These are phyloP conservation scores for Phytophthora syringae DNA, from an alignment of 352 stramenopile species.

Conservation along the genomic window DNA sequence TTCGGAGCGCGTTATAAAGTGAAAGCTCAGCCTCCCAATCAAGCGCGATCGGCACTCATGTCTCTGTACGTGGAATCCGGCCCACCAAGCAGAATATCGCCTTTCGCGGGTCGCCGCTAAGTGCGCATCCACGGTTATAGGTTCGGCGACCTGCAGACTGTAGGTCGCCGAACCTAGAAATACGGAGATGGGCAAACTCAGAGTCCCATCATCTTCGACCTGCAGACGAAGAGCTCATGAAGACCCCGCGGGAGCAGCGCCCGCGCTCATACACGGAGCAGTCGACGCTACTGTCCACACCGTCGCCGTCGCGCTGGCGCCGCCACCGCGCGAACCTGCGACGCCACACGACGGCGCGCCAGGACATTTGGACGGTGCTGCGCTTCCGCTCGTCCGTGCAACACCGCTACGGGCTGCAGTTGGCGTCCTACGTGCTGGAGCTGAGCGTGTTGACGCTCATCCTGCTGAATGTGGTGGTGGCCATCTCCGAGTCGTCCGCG, in stretches of 20 bases:
- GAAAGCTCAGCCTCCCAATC: slow-evolving; percentile 6
- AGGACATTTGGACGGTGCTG: slow-evolving; percentile 68
- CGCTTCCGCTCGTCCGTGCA: slow-evolving; percentile 58
- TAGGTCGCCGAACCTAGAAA: too few species aligned
- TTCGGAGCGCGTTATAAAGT: slow-evolving; percentile 17
- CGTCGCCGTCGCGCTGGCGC: slow-evolving; percentile 23
- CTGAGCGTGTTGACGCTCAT: slow-evolving; percentile 61
- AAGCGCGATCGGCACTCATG: slow-evolving; percentile 22
- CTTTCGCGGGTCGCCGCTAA: slow-evolving; percentile 7
- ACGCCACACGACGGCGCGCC: slow-evolving; percentile 35
- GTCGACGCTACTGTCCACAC: slow-evolving; percentile 37
- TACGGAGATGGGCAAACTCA: slow-evolving; percentile 8
- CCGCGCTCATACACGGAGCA: slow-evolving; percentile 35
- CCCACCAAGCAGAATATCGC: slow-evolving; percentile 17
- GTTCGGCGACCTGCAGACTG: too few species aligned
- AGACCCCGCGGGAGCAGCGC: slow-evolving; percentile 25
- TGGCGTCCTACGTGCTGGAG: slow-evolving; percentile 63
- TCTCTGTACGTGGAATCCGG: slow-evolving; percentile 19
- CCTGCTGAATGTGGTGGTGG: slow-evolving; percentile 64
- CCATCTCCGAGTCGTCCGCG: slow-evolving; percentile 51
- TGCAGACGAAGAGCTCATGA: slow-evolving; percentile 18
- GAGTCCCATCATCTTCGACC: slow-evolving; percentile 1
- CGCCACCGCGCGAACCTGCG: not conserved
- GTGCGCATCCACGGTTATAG: not conserved
- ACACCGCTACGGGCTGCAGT: slow-evolving; percentile 49